Evolutionary conservation across 306 rosid genomes (phyloP).

Genomic region (Cicer cuneatum): DNA sequence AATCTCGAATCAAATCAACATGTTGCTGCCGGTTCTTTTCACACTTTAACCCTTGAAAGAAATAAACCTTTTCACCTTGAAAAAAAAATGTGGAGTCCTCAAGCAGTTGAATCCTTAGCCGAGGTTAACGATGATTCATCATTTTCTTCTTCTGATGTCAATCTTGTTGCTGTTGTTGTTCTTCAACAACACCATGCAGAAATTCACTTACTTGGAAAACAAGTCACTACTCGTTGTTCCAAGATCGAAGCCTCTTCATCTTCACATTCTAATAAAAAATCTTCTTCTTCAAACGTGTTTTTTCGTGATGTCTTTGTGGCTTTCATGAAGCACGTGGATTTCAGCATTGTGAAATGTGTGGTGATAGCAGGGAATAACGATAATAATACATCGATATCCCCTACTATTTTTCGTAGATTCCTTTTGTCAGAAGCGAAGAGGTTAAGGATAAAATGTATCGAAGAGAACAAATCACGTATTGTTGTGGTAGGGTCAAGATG

Average conservation of each 20-base stretch:
- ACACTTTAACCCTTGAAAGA: constrained; percentile 45
- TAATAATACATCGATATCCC: not conserved
- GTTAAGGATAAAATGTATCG: constrained; percentile 36
- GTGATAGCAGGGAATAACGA: constrained; percentile 34
- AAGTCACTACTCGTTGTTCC: constrained; percentile 29
- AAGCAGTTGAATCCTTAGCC: not conserved
- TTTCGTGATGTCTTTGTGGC: constrained; percentile 33
- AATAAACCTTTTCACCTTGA: constrained; percentile 41
- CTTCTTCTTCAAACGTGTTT: not conserved
- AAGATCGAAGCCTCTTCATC: not conserved
- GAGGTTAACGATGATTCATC: constrained; percentile 16
- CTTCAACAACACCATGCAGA: constrained; percentile 38
- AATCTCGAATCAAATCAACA: constrained; percentile 33
- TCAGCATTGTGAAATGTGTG: constrained; percentile 28
- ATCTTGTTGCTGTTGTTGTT: constrained; percentile 33
- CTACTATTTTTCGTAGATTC: constrained; percentile 22
- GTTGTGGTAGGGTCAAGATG: constrained; percentile 2
- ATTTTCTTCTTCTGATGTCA: not conserved
- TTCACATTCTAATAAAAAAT: constrained; percentile 1
- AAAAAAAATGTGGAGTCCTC: constrained; percentile 40
- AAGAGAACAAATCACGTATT: constrained; percentile 39
- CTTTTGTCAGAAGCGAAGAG: constrained; percentile 39
- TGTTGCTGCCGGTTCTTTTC: constrained; percentile 43
- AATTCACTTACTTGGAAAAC: constrained; percentile 39
- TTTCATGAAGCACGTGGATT: constrained; percentile 42